These are phyloP conservation scores for Mycosphaerella sp. DNA, from an alignment of 2,329 filamentous ascomycete species.

Conservation along the genomic window DNA sequence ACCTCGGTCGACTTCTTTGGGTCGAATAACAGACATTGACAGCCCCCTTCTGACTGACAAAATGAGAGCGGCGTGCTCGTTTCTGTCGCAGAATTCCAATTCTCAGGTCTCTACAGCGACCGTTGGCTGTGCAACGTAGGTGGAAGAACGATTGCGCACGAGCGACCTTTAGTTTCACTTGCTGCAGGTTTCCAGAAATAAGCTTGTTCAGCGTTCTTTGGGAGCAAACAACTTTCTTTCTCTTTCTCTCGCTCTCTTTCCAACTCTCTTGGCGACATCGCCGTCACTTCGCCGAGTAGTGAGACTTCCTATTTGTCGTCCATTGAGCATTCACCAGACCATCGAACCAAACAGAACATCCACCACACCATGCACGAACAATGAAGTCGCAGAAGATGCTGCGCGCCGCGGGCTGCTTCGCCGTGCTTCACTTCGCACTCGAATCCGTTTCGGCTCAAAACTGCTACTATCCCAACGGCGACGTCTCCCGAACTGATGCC, in stretches of 20 bases:
- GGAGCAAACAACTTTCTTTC: slow-evolving; percentile 6
- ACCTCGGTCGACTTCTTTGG: not conserved
- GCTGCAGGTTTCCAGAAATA: slow-evolving; percentile 6
- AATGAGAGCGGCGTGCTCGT: not conserved
- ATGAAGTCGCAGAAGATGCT: slow-evolving; percentile 2
- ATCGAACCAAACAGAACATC: not conserved
- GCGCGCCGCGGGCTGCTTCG: slow-evolving; percentile 2
- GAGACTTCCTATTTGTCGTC: not conserved
- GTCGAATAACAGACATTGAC: not conserved
- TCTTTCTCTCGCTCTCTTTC: not conserved
- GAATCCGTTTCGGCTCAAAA: slow-evolving; percentile 19
- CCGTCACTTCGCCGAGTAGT: not conserved
- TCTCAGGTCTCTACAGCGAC: not conserved
- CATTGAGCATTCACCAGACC: not conserved
- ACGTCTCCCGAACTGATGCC: slow-evolving; percentile 21
- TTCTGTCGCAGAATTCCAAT: not conserved
- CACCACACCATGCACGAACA: slow-evolving; percentile 1
- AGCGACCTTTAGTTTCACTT: slow-evolving; percentile 7
- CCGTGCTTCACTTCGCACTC: slow-evolving; percentile 12
- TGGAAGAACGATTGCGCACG: not conserved
- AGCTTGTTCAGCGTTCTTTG: slow-evolving; percentile 4
- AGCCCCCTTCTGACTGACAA: not conserved
- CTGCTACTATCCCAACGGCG: slow-evolving; percentile 36
- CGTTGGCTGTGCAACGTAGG: not conserved
- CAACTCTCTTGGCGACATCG: too few relatives aligned